Percentiles rank a stretch among this genome's conserved stretches.
Conservation (phyloP, 768 basidiomycete species). For the Russula lepida region DNA sequence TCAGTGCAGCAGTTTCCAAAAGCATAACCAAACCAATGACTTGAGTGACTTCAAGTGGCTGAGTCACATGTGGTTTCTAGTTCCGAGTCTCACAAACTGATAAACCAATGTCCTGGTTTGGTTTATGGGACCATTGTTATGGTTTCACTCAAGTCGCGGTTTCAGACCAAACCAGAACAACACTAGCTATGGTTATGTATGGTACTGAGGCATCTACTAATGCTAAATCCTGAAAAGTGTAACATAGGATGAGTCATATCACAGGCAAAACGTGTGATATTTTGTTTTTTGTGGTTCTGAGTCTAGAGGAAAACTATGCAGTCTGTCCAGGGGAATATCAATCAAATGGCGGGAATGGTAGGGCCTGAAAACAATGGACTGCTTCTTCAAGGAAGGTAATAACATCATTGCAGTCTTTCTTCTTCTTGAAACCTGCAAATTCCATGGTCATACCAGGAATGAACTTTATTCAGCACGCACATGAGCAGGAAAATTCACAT, state of each 20-base stretch:
- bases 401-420: conserved; percentile 93
- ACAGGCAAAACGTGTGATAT: conserved; percentile 16
- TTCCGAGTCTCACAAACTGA: too few species aligned
- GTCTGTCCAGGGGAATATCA: conserved; percentile 17
- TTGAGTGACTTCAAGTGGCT: too few species aligned
- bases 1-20: too few species aligned
- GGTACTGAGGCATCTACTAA: conserved; percentile 28
- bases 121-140: too few species aligned
- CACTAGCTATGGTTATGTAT: too few species aligned
- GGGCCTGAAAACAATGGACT: conserved; percentile 36
- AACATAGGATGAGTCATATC: too few species aligned
- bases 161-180: too few species aligned
- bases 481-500: neutral
- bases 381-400: conserved; percentile 73
- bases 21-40: too few species aligned
- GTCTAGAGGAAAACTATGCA: conserved; percentile 22
- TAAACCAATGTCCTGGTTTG: too few species aligned
- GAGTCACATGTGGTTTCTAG: too few species aligned
- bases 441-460: conserved; percentile 99
- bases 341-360: neutral
- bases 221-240: conserved; percentile 27
- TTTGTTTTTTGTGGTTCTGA: conserved; percentile 17
- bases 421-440: conserved; percentile 97
- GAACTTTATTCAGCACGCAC: conserved; percentile 46
- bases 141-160: too few species aligned